Conservation (phyloP, 1,284 basidiomycete species). For the Xanthoconium separans region DNA sequence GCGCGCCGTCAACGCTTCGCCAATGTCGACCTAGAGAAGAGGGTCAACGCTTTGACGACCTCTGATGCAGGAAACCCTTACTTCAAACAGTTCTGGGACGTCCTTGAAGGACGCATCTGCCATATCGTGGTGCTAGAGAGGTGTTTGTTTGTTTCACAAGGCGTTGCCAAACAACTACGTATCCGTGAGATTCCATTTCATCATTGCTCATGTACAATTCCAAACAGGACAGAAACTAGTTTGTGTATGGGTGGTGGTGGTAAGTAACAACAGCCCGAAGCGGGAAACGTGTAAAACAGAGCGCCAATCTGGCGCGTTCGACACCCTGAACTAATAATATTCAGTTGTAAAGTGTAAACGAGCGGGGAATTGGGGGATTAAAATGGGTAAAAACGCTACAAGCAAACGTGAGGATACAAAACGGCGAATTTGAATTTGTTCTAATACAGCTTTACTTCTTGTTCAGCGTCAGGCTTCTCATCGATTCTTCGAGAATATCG, state of each 20-base stretch:
- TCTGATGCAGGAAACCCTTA: conserved; percentile 14
- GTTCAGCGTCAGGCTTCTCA: conserved; percentile 56
- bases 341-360: conserved; percentile 2
- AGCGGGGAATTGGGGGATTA: conserved; percentile 11
- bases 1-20: conserved; percentile 85
- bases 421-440: not conserved
- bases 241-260: conserved; percentile 12
- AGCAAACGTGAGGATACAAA: not conserved
- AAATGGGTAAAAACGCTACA: conserved; percentile 9
- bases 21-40: conserved; percentile 74
- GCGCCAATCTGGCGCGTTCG: conserved; percentile 1
- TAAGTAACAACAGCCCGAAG: conserved; percentile 12
- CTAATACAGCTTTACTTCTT: conserved; percentile 40
- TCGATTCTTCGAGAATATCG: conserved; percentile 59
- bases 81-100: conserved; percentile 62
- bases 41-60: not conserved
- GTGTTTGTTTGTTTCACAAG: conserved; percentile 21
- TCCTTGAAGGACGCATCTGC: conserved; percentile 63
- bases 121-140: conserved; percentile 29
- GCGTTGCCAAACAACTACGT: conserved; percentile 24
- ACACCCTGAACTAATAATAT: not conserved
- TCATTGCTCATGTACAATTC: conserved; percentile 22
- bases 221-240: conserved; percentile 18
- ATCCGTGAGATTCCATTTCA: conserved; percentile 14
- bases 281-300: no score